phyloP scores from a whole-genome alignment of 2,329 filamentous ascomycete genomes.

The Colletotrichum higginsianum region DNA sequence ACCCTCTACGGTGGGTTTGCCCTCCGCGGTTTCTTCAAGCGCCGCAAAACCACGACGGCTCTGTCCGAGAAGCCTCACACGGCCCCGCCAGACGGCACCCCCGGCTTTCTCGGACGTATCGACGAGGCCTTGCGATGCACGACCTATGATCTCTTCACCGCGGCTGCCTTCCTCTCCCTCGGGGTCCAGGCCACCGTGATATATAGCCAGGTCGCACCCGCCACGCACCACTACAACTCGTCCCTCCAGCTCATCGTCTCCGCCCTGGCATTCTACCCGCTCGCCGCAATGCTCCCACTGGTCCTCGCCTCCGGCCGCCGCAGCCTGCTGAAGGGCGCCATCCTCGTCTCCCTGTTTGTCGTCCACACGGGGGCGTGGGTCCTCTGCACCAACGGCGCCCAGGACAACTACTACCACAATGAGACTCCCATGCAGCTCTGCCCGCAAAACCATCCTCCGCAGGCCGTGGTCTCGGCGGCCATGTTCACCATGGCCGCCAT shows the following conservation, averaged over 20 bases:
- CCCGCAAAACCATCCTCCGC: constrained; percentile 10
- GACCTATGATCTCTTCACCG: constrained; percentile 26
- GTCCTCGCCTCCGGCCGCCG: constrained; percentile 11
- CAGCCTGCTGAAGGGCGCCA: constrained; percentile 21
- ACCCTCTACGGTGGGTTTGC: constrained; percentile 30
- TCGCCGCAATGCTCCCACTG: constrained; percentile 34
- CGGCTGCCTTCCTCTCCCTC: constrained; percentile 28
- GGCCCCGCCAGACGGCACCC: background rate
- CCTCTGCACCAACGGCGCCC: constrained; percentile 25
- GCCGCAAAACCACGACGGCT: background rate
- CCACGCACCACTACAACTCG: constrained; percentile 1
- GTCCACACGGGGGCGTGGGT: constrained; percentile 28
- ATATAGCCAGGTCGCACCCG: background rate
- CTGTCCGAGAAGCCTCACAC: background rate
- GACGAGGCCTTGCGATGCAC: constrained; percentile 20
- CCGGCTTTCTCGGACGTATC: background rate
- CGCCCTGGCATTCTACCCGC: constrained; percentile 20
- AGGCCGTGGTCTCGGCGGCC: constrained; percentile 13
- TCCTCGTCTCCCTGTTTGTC: constrained; percentile 16
- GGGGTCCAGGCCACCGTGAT: constrained; percentile 22
- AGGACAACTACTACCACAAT: constrained; percentile 11
- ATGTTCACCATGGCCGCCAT: constrained; percentile 39
- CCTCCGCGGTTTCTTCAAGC: background rate
- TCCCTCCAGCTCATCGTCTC: constrained; percentile 29
- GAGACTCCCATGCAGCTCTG: background rate